These are phyloP conservation scores for Musa acuminata DNA, from an alignment of 176 grass and related monocot genomes.

Conservation along the genomic window DNA sequence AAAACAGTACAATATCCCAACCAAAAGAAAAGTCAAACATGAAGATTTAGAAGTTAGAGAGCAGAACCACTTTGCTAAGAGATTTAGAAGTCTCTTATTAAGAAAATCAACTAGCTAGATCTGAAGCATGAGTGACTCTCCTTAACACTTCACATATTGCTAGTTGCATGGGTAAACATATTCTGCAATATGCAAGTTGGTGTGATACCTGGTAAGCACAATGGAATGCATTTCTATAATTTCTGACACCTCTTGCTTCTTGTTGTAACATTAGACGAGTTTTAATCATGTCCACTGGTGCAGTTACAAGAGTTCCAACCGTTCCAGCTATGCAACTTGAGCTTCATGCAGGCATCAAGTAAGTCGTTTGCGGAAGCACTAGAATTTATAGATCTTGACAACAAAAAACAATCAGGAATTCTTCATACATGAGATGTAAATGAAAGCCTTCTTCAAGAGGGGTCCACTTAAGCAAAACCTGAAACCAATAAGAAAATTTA, in stretches of 20 bases:
- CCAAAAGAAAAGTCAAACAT: not conserved
- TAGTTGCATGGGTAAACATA: not conserved
- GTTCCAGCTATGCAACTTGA: slow-evolving; percentile 92
- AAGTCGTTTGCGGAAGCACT: slow-evolving; percentile 21
- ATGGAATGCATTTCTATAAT: slow-evolving; percentile 75
- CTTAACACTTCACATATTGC: not conserved
- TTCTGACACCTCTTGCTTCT: slow-evolving; percentile 42
- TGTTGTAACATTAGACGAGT: slow-evolving; percentile 87
- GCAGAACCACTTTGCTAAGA: not conserved
- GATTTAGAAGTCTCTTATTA: not conserved
- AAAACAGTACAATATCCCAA: slow-evolving; percentile 5
- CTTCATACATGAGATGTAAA: slow-evolving; percentile 88
- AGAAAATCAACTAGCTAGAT: not conserved
- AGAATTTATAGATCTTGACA: slow-evolving; percentile 20
- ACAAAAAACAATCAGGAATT: slow-evolving; percentile 27
- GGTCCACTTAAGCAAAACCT: slow-evolving; percentile 79
- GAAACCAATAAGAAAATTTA: slow-evolving; percentile 6
- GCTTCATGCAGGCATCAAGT: slow-evolving; percentile 45
- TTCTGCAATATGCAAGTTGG: slow-evolving; percentile 15
- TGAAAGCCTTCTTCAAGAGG: slow-evolving; percentile 74
- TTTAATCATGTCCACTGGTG: slow-evolving; percentile 90
- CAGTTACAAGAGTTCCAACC: slow-evolving; percentile 59
- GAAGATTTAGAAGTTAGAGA: not conserved
- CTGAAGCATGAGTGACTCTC: not conserved
- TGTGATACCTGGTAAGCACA: slow-evolving; percentile 77